Conservation (phyloP, 2,329 filamentous ascomycete species). For the Aspergillus ochraceus region DNA sequence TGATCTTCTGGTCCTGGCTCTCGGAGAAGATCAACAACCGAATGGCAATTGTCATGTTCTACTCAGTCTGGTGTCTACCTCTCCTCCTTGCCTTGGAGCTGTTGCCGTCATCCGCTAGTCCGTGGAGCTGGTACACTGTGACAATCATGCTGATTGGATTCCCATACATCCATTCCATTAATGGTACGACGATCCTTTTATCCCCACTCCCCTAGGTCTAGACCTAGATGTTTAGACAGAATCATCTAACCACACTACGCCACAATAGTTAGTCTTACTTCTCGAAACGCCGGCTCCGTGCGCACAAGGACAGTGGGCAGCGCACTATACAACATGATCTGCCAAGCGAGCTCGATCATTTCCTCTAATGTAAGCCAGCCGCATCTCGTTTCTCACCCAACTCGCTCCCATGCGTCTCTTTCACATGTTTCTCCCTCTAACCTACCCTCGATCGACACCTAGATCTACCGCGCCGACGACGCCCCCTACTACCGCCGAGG, state of each 20-base stretch:
- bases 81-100: conserved; percentile 51
- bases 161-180: conserved; percentile 55
- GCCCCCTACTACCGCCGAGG: conserved; percentile 55
- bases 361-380: conserved; percentile 16
- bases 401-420: not conserved
- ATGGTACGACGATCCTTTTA: conserved; percentile 25
- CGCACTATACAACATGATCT: conserved; percentile 43
- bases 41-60: conserved; percentile 51
- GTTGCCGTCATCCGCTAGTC: conserved; percentile 44
- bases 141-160: conserved; percentile 51
- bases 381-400: not conserved
- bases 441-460: conserved; percentile 24
- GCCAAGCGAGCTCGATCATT: conserved; percentile 36
- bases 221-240: not conserved
- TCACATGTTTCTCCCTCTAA: no score
- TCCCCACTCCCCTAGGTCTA: not conserved
- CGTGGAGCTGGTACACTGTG: conserved; percentile 53
- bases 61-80: conserved; percentile 53
- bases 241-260: not conserved
- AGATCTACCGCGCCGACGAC: conserved; percentile 44
- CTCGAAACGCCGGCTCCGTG: conserved; percentile 35
- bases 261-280: conserved; percentile 25
- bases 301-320: conserved; percentile 37
- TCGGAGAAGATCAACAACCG: conserved; percentile 55
- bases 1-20: conserved; percentile 51